Evolutionary conservation across 805 yeast species (phyloP).

Genomic region (Starmera amethionina): DNA sequence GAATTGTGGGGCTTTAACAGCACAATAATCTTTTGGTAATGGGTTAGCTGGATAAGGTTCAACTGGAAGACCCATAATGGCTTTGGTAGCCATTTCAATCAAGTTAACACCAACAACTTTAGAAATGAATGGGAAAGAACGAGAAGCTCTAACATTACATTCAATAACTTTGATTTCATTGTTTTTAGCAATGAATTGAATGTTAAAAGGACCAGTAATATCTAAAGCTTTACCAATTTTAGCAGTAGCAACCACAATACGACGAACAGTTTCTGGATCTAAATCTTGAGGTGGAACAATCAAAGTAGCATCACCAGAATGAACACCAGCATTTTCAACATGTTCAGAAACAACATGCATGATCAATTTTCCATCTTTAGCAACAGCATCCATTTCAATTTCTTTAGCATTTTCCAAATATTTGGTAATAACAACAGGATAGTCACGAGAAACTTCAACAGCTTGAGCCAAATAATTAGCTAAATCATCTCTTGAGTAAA

Average conservation of each 20-base stretch:
- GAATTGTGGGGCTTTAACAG: conserved; percentile 94
- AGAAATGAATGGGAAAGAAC: conserved; percentile 97
- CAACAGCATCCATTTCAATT: conserved; percentile 98
- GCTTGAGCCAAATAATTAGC: conserved; percentile 87
- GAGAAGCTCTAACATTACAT: conserved; percentile 98
- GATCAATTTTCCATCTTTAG: conserved; percentile 84
- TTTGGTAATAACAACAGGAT: conserved; percentile 95
- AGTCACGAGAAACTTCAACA: conserved; percentile 94
- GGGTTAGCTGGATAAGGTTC: conserved; percentile 84
- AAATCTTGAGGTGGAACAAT: conserved; percentile 96
- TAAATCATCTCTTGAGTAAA: conserved; percentile 80
- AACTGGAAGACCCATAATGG: conserved; percentile 80
- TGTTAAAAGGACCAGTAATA: conserved; percentile 95
- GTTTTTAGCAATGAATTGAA: conserved; percentile 93
- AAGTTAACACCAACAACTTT: conserved; percentile 94
- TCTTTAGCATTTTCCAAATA: conserved; percentile 96
- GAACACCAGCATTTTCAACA: conserved; percentile 98
- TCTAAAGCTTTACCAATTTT: conserved; percentile 92
- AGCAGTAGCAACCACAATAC: conserved; percentile 93
- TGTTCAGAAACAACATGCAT: conserved; percentile 98
- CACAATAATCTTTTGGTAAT: conserved; percentile 90
- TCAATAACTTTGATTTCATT: conserved; percentile 95
- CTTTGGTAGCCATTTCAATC: conserved; percentile 96
- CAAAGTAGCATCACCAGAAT: conserved; percentile 97
- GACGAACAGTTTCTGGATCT: conserved; percentile 79